Evolutionary conservation across 495 filamentous ascomycete species (phyloP).

Genomic region (Rhizodiscina lignyota): DNA sequence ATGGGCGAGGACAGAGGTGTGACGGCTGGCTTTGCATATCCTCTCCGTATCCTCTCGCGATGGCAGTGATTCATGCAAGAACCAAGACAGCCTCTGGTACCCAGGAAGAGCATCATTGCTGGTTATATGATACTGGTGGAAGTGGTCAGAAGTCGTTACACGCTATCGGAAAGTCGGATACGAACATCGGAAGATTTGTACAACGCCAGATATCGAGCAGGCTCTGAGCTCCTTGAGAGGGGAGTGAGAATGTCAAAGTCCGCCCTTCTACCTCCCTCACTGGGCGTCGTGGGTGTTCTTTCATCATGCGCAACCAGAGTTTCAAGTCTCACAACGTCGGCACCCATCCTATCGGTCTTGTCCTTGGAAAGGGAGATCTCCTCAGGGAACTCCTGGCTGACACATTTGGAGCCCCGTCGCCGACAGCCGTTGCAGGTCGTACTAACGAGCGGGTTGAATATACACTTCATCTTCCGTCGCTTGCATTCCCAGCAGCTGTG

Average conservation of each 20-base stretch:
- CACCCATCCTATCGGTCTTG: conserved; percentile 4
- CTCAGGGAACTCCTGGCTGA: conserved; percentile 7
- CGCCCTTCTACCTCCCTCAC: conserved; percentile 2
- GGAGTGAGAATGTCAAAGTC: conserved; percentile 4
- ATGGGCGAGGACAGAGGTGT: conserved; percentile 4
- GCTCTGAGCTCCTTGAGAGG: conserved; percentile 1
- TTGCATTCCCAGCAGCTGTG: conserved; percentile 11
- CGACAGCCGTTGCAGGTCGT: conserved; percentile 4
- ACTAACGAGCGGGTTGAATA: conserved; percentile 1
- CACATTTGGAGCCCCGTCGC: conserved; percentile 3
- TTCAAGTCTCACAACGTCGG: conserved; percentile 17
- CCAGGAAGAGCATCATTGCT: neutral
- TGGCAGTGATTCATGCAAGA: conserved; percentile 7
- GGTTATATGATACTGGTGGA: neutral
- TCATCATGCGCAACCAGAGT: conserved; percentile 15
- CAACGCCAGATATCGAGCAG: conserved; percentile 1
- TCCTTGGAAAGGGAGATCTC: neutral
- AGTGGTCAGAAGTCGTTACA: neutral
- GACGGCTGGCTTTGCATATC: conserved; percentile 5
- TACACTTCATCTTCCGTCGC: conserved; percentile 9
- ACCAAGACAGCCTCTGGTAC: conserved; percentile 4
- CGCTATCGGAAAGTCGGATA: neutral
- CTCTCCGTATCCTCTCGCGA: conserved; percentile 5
- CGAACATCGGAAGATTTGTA: conserved; percentile 3
- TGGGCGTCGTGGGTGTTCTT: neutral